Conservation (phyloP, 306 rosid species). For the barrel medic (Medicago truncatula) region DNA sequence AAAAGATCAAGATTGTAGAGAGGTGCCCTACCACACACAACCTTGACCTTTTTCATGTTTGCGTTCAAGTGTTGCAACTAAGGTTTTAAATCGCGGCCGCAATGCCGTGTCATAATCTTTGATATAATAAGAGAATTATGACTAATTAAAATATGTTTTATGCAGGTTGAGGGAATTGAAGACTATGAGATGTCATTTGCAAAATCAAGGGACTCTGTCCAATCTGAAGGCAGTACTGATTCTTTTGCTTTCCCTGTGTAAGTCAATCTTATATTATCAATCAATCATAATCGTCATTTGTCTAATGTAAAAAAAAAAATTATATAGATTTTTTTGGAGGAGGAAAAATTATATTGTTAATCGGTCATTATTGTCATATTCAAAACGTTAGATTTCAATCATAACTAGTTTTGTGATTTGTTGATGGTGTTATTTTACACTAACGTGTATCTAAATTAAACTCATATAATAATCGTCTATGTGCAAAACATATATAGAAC, state of each 20-base stretch:
- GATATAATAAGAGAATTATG: too few relatives aligned
- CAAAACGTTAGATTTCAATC: too few relatives aligned
- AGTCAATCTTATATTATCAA: neutral
- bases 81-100: neutral
- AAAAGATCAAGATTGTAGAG: constrained; percentile 44
- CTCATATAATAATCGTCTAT: neutral
- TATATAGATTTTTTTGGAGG: too few relatives aligned
- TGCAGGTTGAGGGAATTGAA: constrained; percentile 36
- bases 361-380: too few relatives aligned
- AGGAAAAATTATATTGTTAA: too few relatives aligned
- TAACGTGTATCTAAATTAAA: too few relatives aligned
- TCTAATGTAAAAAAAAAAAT: too few relatives aligned
- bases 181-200: constrained; percentile 30
- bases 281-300: too few relatives aligned
- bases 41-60: neutral
- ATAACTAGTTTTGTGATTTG: too few relatives aligned
- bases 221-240: constrained; percentile 47
- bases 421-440: neutral
- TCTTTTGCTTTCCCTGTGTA: constrained; percentile 89
- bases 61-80: neutral
- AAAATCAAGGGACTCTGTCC: constrained; percentile 59
- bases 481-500: neutral
- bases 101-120: too few relatives aligned
- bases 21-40: neutral
- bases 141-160: neutral